Conservation (phyloP, 176 grass and related monocot species). For the Olyra latifolia region DNA sequence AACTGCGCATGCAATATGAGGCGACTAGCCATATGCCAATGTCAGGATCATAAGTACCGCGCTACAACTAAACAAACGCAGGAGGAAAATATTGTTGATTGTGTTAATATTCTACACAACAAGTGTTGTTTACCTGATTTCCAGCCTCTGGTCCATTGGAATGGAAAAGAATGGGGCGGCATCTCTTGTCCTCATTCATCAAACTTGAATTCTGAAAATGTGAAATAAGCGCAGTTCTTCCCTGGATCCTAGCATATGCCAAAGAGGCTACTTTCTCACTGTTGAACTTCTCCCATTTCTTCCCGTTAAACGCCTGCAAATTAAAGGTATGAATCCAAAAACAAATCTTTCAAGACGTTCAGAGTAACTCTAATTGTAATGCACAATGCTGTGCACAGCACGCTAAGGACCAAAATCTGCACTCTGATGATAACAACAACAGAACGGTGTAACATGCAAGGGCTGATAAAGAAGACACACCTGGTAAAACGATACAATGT, state of each 20-base stretch:
- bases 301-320: slow-evolving; percentile 82
- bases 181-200: slow-evolving; percentile 98
- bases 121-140: slow-evolving; percentile 53
- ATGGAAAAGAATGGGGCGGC: slow-evolving; percentile 88
- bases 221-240: slow-evolving; percentile 67
- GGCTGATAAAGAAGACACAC: slow-evolving; percentile 33
- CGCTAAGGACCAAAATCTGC: background rate
- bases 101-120: background rate
- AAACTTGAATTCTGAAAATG: slow-evolving; percentile 98
- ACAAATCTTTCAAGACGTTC: slow-evolving; percentile 3
- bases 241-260: slow-evolving; percentile 95
- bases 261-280: slow-evolving; percentile 94
- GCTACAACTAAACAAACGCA: background rate
- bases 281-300: slow-evolving; percentile 99
- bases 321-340: background rate
- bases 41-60: background rate
- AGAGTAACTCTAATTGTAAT: background rate
- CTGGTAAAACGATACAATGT: slow-evolving; percentile 94
- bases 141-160: slow-evolving; percentile 52
- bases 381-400: background rate
- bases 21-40: background rate
- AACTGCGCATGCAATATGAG: background rate
- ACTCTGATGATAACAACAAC: background rate
- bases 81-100: background rate
- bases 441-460: slow-evolving; percentile 14